phyloP scores from a whole-genome alignment of 2,329 filamentous ascomycete species.

The Elsinoe arachidis region DNA sequence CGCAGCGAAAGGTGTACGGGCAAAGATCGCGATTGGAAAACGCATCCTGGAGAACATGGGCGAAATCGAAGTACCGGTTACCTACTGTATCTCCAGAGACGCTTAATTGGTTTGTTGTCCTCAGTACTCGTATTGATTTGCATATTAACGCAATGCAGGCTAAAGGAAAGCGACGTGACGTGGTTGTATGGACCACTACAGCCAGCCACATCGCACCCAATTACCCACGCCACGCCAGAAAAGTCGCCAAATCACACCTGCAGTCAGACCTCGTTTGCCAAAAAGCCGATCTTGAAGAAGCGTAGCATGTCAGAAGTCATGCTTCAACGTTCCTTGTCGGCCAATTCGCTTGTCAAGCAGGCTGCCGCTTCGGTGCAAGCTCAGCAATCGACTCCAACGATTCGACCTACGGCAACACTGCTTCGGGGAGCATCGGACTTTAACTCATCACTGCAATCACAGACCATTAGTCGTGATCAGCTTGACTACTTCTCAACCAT shows the following conservation, averaged over 20 bases:
- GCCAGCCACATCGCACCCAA: slow-evolving; percentile 52
- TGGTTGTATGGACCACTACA: slow-evolving; percentile 95
- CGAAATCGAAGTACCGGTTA: slow-evolving; percentile 79
- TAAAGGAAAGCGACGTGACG: slow-evolving; percentile 94
- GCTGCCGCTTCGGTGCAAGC: slow-evolving; percentile 79
- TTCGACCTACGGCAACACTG: slow-evolving; percentile 41
- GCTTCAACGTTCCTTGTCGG: slow-evolving; percentile 78
- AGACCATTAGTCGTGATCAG: slow-evolving; percentile 52
- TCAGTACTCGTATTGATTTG: not conserved
- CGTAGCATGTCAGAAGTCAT: slow-evolving; percentile 93
- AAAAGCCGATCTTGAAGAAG: slow-evolving; percentile 94
- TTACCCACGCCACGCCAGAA: slow-evolving; percentile 41
- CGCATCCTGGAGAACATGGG: slow-evolving; percentile 95
- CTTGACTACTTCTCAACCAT: slow-evolving; percentile 53
- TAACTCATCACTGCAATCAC: slow-evolving; percentile 53
- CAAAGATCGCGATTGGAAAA: slow-evolving; percentile 83
- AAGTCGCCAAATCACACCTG: slow-evolving; percentile 45
- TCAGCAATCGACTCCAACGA: slow-evolving; percentile 53
- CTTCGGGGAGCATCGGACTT: slow-evolving; percentile 62
- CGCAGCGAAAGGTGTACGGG: slow-evolving; percentile 66
- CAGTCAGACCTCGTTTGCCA: slow-evolving; percentile 60
- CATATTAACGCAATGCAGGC: slow-evolving; percentile 47
- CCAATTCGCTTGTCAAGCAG: slow-evolving; percentile 81
- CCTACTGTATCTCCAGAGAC: slow-evolving; percentile 84
- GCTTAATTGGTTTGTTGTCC: slow-evolving; percentile 70